These are phyloP conservation scores for Aureoboletus auriporus DNA, from an alignment of 768 basidiomycete species.

Conservation along the genomic window DNA sequence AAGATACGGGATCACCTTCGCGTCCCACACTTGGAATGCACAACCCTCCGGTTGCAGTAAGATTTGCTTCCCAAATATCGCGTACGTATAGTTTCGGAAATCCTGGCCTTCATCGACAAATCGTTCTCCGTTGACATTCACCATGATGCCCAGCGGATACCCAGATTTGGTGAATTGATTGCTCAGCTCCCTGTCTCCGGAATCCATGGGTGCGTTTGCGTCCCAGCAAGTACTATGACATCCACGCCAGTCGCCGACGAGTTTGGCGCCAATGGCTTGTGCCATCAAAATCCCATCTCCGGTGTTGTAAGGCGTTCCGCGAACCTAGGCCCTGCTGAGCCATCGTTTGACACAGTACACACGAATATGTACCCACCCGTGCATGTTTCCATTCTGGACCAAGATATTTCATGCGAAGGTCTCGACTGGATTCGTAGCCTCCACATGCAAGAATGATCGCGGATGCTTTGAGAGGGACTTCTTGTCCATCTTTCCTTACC, in stretches of 20 bases:
- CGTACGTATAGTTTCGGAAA: slow-evolving; percentile 71
- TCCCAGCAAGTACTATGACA: slow-evolving; percentile 76
- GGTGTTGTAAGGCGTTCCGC: slow-evolving; percentile 69
- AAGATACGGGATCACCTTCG: slow-evolving; percentile 38
- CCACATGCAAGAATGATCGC: slow-evolving; percentile 63
- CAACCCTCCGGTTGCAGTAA: slow-evolving; percentile 53
- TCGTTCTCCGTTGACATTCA: slow-evolving; percentile 51
- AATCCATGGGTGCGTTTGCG: slow-evolving; percentile 47
- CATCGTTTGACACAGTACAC: not conserved
- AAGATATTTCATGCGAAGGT: slow-evolving; percentile 49
- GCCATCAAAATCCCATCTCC: slow-evolving; percentile 63
- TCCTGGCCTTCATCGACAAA: slow-evolving; percentile 74
- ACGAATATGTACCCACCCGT: slow-evolving; percentile 41
- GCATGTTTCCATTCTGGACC: slow-evolving; percentile 59
- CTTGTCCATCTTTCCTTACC: slow-evolving; percentile 36
- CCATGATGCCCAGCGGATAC: slow-evolving; percentile 68
- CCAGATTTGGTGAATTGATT: slow-evolving; percentile 75
- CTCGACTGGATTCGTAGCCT: slow-evolving; percentile 58
- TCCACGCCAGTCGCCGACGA: slow-evolving; percentile 64
- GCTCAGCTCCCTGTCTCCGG: slow-evolving; percentile 54
- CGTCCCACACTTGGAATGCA: slow-evolving; percentile 67
- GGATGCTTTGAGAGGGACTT: slow-evolving; percentile 34
- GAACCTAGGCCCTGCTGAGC: slow-evolving; percentile 39
- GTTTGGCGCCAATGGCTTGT: slow-evolving; percentile 44
- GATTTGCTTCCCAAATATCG: slow-evolving; percentile 60